Evolutionary conservation across 768 basidiomycete genomes (phyloP).

Genomic region (Leccinum longicurvipes): DNA sequence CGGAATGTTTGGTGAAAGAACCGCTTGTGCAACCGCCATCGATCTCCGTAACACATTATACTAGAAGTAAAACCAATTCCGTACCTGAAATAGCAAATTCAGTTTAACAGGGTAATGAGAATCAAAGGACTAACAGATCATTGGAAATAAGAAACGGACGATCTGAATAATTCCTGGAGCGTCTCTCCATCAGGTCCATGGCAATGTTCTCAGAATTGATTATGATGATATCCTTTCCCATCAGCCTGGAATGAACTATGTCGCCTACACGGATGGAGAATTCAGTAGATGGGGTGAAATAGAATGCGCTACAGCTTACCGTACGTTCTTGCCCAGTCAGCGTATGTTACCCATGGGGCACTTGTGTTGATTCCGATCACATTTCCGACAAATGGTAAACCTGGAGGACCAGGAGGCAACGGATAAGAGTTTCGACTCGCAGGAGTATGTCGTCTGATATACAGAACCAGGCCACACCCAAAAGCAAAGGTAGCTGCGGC

Average conservation of each 20-base stretch:
- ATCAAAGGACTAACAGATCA: background rate
- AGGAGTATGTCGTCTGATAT: no score
- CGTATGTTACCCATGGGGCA: background rate
- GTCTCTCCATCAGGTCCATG: background rate
- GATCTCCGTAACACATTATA: no score
- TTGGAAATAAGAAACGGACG: background rate
- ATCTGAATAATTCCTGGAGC: background rate
- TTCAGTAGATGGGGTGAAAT: background rate
- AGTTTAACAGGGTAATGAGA: no score
- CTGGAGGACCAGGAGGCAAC: background rate
- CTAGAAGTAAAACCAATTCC: no score
- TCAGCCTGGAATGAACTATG: background rate
- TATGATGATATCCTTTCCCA: background rate
- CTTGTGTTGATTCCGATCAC: background rate
- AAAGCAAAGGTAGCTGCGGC: no score
- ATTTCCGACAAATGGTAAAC: background rate
- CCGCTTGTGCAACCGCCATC: no score
- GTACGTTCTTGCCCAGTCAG: background rate
- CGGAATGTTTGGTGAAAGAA: no score
- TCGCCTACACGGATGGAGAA: background rate
- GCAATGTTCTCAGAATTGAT: background rate
- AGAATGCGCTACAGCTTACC: background rate
- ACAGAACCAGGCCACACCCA: no score
- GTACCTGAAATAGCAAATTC: no score
- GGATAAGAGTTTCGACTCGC: background rate